These are phyloP conservation scores for Pelargonium nanum DNA, from an alignment of 345 rosid genomes.

Conservation along the genomic window DNA sequence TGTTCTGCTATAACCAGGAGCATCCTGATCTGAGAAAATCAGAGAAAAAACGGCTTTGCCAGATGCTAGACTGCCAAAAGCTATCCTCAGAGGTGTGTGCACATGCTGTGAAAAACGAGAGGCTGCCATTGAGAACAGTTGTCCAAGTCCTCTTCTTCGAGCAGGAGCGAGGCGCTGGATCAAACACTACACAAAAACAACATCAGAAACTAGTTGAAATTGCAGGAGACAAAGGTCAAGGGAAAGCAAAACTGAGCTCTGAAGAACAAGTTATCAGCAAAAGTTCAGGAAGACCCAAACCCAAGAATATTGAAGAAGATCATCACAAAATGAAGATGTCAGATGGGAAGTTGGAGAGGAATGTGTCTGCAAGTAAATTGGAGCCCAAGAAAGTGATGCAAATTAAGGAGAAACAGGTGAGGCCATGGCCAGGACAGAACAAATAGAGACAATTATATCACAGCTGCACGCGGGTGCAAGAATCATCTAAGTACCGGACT, in stretches of 20 bases:
- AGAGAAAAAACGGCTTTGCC: conserved; percentile 73
- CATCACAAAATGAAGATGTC: neutral
- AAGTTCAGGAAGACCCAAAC: too few species aligned
- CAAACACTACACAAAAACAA: neutral
- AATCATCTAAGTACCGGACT: too few species aligned
- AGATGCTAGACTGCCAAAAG: conserved; percentile 84
- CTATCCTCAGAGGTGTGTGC: conserved; percentile 75
- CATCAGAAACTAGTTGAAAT: conserved; percentile 9
- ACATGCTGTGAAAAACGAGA: conserved; percentile 88
- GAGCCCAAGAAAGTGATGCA: neutral
- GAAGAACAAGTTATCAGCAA: too few species aligned
- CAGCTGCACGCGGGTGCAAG: too few species aligned
- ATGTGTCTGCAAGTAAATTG: neutral
- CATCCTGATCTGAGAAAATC: conserved; percentile 78
- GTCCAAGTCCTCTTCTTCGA: conserved; percentile 92
- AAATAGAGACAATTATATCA: neutral
- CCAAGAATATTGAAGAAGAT: too few species aligned
- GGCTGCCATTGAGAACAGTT: conserved; percentile 84
- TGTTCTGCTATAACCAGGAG: conserved; percentile 56
- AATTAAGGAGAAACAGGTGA: neutral
- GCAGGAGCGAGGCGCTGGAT: conserved; percentile 45
- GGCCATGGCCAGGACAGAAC: neutral
- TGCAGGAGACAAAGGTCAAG: conserved; percentile 15
- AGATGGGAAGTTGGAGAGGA: neutral
- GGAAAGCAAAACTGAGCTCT: conserved; percentile 20